Evolutionary conservation across 768 basidiomycete genomes (phyloP).

Genomic region (Hebeloma cylindrosporum): DNA sequence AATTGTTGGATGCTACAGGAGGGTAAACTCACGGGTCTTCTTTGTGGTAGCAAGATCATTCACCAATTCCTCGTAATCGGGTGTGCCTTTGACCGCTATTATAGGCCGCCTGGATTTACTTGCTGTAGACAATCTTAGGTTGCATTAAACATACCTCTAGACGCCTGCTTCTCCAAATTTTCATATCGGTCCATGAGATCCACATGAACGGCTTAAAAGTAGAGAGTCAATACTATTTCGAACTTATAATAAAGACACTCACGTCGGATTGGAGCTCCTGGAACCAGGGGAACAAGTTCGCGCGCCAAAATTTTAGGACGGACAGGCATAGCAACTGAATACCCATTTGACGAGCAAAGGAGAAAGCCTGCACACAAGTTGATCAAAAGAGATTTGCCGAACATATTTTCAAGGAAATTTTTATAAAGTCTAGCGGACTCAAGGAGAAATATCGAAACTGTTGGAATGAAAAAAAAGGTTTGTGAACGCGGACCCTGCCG

Average conservation of each 20-base stretch:
- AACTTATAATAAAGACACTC: background rate
- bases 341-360: constrained; percentile 1
- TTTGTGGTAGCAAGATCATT: constrained; percentile 7
- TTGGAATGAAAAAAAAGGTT: background rate
- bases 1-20: background rate
- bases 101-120: background rate
- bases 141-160: constrained; percentile 13
- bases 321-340: constrained; percentile 9
- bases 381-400: constrained; percentile 4
- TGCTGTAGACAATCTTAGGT: background rate
- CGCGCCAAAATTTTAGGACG: background rate
- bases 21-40: constrained; percentile 10
- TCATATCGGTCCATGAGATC: constrained; percentile 23
- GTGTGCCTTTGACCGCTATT: constrained; percentile 10
- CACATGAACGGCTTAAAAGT: constrained; percentile 18
- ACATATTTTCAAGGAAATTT: constrained; percentile 8
- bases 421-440: background rate
- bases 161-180: constrained; percentile 17
- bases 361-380: constrained; percentile 9
- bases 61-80: constrained; percentile 5
- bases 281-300: constrained; percentile 13
- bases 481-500: constrained; percentile 19
- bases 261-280: constrained; percentile 16
- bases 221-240: background rate
- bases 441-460: background rate